Evolutionary conservation across 2,329 filamentous ascomycete genomes (phyloP).

Genomic region (Colletotrichum shisoi): DNA sequence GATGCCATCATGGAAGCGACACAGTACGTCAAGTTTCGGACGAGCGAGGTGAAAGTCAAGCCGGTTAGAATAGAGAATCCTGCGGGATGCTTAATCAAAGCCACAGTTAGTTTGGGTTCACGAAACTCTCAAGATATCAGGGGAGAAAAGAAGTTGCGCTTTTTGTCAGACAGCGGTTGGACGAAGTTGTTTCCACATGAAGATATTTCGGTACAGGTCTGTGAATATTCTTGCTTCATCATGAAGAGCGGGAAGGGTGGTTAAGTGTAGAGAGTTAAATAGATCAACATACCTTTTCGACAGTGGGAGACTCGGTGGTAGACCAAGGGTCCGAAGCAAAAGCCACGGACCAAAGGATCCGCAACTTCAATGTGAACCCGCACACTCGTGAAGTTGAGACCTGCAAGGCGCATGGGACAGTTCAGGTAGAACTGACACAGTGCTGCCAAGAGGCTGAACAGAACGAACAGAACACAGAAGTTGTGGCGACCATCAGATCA

Average conservation of each 20-base stretch:
- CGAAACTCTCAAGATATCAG: conserved; percentile 11
- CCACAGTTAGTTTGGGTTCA: conserved; percentile 10
- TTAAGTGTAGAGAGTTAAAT: conserved; percentile 35
- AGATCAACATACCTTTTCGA: conserved; percentile 51
- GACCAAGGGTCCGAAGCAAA: too few relatives aligned
- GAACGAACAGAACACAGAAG: too few relatives aligned
- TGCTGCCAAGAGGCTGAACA: too few relatives aligned
- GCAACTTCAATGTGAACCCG: too few relatives aligned
- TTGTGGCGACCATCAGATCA: neutral
- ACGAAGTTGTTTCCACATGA: conserved; percentile 75
- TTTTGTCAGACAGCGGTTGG: conserved; percentile 82
- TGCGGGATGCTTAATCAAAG: too few relatives aligned
- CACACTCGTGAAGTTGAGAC: too few relatives aligned
- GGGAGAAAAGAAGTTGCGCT: conserved; percentile 28
- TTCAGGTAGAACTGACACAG: too few relatives aligned
- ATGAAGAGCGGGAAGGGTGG: conserved; percentile 58
- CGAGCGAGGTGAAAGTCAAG: too few relatives aligned
- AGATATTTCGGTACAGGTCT: conserved; percentile 80
- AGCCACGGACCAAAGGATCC: too few relatives aligned
- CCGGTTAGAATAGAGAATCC: too few relatives aligned
- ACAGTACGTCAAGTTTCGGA: neutral
- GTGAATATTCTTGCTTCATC: conserved; percentile 77
- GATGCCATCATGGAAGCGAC: neutral
- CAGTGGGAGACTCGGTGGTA: too few relatives aligned
- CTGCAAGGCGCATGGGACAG: too few relatives aligned